Conservation (phyloP, 768 basidiomycete genomes). For the Pisolithus orientalis region DNA sequence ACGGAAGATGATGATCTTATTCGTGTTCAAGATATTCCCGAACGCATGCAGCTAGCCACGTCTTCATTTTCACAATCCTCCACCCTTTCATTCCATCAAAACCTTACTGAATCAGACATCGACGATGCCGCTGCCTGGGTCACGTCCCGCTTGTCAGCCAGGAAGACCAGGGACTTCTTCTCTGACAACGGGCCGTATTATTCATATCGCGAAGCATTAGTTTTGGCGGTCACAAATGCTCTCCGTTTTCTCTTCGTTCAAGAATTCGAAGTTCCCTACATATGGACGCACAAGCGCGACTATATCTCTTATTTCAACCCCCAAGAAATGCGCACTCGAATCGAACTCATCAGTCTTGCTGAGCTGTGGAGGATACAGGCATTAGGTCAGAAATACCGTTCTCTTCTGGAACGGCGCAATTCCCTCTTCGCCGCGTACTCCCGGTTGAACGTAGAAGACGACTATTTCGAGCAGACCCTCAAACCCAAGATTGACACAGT, state of each 20-base stretch:
- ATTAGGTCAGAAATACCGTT: conserved; percentile 88
- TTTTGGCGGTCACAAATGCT: conserved; percentile 72
- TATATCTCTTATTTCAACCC: conserved; percentile 81
- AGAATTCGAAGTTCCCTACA: conserved; percentile 90
- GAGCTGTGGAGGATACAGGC: conserved; percentile 90
- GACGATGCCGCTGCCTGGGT: conserved; percentile 86
- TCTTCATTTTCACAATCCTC: conserved; percentile 72
- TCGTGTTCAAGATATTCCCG: conserved; percentile 84
- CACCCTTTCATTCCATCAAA: conserved; percentile 52
- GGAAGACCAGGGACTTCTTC: conserved; percentile 71
- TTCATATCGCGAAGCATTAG: conserved; percentile 59
- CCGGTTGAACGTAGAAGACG: conserved; percentile 61
- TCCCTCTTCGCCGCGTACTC: conserved; percentile 59
- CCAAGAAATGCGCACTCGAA: conserved; percentile 49
- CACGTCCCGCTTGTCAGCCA: conserved; percentile 64
- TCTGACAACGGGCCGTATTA: conserved; percentile 53
- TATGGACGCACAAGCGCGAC: conserved; percentile 91
- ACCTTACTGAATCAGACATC: conserved; percentile 67
- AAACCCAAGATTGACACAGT: conserved; percentile 66
- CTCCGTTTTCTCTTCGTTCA: conserved; percentile 81
- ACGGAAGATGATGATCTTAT: conserved; percentile 94
- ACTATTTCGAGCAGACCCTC: conserved; percentile 71
- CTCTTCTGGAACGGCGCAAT: conserved; percentile 68
- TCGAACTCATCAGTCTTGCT: conserved; percentile 65
- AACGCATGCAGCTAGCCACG: conserved; percentile 89